A percentile compares a stretch with the other conserved stretches of the same genome.
phyloP scores from a whole-genome alignment of 352 stramenopile species.

The Phytophthora chlamydospora region DNA sequence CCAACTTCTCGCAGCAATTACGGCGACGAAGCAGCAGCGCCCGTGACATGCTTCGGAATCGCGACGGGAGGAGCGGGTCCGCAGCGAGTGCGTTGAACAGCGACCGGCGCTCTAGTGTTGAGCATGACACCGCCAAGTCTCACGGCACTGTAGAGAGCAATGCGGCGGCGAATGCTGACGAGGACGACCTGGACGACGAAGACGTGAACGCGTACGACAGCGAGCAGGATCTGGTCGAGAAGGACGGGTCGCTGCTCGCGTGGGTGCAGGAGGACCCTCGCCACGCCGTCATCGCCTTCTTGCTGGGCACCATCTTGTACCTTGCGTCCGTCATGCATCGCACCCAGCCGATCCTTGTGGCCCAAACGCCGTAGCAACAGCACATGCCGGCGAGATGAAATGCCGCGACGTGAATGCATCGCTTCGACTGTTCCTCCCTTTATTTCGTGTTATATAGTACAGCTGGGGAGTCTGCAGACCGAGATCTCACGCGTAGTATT shows the following conservation, averaged over 20 bases:
- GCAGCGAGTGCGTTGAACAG: constrained; percentile 25
- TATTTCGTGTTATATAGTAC: constrained; percentile 23
- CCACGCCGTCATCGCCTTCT: constrained; percentile 62
- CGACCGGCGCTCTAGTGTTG: constrained; percentile 25
- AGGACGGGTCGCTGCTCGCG: constrained; percentile 68
- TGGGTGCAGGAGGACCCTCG: constrained; percentile 75
- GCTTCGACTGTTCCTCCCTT: constrained; percentile 12
- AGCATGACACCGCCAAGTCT: constrained; percentile 17
- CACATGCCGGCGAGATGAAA: constrained; percentile 13
- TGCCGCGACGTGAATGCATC: constrained; percentile 24
- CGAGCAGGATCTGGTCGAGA: constrained; percentile 41
- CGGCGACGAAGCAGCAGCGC: constrained; percentile 43
- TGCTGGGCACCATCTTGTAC: constrained; percentile 69
- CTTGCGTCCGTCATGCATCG: constrained; percentile 50
- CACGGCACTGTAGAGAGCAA: constrained; percentile 2
- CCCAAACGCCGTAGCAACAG: constrained; percentile 17
- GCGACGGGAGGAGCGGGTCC: constrained; percentile 24
- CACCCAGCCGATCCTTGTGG: constrained; percentile 12
- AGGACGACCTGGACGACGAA: constrained; percentile 28
- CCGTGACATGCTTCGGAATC: constrained; percentile 20
- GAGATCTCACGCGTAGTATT: constrained; percentile 43
- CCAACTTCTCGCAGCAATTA: constrained; percentile 37
- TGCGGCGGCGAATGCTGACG: constrained; percentile 3
- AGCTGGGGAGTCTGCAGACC: constrained; percentile 44
- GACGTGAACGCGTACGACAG: constrained; percentile 30